phyloP scores from a whole-genome alignment of 2,329 filamentous ascomycete genomes.

The Fusarium sp. region DNA sequence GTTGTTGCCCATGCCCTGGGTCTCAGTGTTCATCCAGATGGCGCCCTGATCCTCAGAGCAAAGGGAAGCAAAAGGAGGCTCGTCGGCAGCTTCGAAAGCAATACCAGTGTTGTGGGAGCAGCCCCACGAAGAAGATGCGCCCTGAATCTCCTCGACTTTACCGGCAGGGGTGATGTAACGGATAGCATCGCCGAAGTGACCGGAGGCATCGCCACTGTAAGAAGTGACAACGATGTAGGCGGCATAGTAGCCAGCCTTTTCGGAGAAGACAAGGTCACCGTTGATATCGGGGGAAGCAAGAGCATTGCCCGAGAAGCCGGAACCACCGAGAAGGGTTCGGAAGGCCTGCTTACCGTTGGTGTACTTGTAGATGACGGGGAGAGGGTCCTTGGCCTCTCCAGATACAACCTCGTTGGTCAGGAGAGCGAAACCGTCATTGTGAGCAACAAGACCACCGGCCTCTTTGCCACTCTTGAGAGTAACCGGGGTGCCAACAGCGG shows the following conservation, averaged over 20 bases:
- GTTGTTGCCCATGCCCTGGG: constrained; percentile 64
- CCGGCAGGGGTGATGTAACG: constrained; percentile 63
- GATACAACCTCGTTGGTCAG: constrained; percentile 69
- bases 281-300: constrained; percentile 70
- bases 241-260: constrained; percentile 67
- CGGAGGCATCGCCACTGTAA: constrained; percentile 65
- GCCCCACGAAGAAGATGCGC: constrained; percentile 68
- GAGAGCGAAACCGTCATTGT: constrained; percentile 74
- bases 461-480: constrained; percentile 68
- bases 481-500: constrained; percentile 63
- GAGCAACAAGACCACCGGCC: constrained; percentile 71
- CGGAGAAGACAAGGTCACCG: constrained; percentile 72
- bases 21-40: constrained; percentile 73
- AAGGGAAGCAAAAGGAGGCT: constrained; percentile 68
- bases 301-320: constrained; percentile 62
- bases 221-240: constrained; percentile 72
- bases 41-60: constrained; percentile 73
- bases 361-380: constrained; percentile 71
- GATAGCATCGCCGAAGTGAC: constrained; percentile 69
- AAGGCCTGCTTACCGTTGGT: constrained; percentile 66
- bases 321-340: constrained; percentile 71
- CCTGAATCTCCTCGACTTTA: constrained; percentile 62
- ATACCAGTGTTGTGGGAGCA: constrained; percentile 76
- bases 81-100: constrained; percentile 70
- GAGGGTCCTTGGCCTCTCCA: constrained; percentile 63